Evolutionary conservation across 352 stramenopile genomes (phyloP), one percentile per base, ranked within the genome.

Genomic region (Pseudoperonospora humuli): DNA sequence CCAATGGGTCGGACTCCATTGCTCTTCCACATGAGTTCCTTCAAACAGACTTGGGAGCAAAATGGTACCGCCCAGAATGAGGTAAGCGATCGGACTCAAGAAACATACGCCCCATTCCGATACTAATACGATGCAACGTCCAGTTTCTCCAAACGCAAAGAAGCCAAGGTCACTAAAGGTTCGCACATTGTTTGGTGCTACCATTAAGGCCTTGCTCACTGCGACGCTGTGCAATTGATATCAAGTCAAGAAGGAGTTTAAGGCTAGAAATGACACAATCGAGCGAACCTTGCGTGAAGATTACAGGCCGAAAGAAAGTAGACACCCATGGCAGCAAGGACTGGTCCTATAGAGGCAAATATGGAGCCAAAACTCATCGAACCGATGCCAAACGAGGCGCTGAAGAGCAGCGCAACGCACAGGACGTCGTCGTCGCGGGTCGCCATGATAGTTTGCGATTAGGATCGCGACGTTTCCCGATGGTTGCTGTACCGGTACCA

Each of bases 221-320:
- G 69, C 67, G 35, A 85, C 67, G 40, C 69, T n/a, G n/a, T n/a
- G n/a, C n/a, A n/a, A n/a, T n/a, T n/a, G n/a, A n/a, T n/a, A n/a
- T n/a, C n/a, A n/a, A n/a, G n/a, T n/a, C n/a, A n/a, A n/a, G n/a
- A n/a, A n/a, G n/a, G n/a, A n/a, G n/a, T n/a, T n/a, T n/a, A n/a
- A n/a, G n/a, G n/a, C n/a, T n/a, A n/a, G n/a, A n/a, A n/a, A n/a
- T n/a, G n/a, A n/a, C n/a, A n/a, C n/a, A n/a, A n/a, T n/a, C n/a
- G n/a, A n/a, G n/a, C n/a, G n/a, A n/a, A n/a, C n/a, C n/a, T n/a
- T 82, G 28, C 67, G 47, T 85, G 75, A 18, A 85, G 69, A 28
- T 87, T 87, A 58, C 75, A 84, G 19, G 70, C 69, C n/a, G 76
- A 84, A 37, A 85, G 61, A 55, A 88, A 83, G 35, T 86, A 86